Base-by-base conservation (phyloP, 352 stramenopile species). In the Globisporangium takayamanum region DNA sequence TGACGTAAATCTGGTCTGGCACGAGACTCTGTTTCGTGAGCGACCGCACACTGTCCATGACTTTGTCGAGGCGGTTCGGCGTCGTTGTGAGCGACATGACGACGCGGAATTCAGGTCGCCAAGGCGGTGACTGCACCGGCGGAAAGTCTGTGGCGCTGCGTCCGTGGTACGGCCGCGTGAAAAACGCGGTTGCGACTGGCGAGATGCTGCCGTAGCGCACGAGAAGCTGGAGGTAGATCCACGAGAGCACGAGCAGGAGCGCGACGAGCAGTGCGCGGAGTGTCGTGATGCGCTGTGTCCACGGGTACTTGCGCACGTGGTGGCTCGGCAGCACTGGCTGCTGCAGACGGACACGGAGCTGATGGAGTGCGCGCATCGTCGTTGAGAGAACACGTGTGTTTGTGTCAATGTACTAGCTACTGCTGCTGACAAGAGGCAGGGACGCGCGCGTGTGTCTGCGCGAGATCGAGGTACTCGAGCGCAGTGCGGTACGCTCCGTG, bases 41-140 rank as follows among this genome's bases (percentile, higher is more conserved):
- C 30, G 74, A 88, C n/a, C 66, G 60, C 50, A 93, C 70, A 56
- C 70, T 88, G 65, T 91, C 63, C 72, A 91, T 87, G 60, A 93
- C 78, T 56, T 89, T 91, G 53, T 78, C 69, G 37, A 93, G 62
- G 6, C 83, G 77, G 58, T 70, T 82, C 8, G 80, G 80, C 41
- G 80, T 91, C 20, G 80, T 93, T 15, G 83, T 93, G 46, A 93
- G 74, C 37, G 79, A 89, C 51, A 93, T 79, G 6, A 93, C 80
- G n/a, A 93, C 80, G 48, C 79, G 74, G 62, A 93, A 93, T 1
- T 60, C 53, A 3, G 80, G 80, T n/a, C 79, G 74, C 80, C 83
- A 93, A 1, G 63, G 54, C 8, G 72, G 68, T 2, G 69, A 72
- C 14, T 53, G 57, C 10, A 53, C 47, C 0, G 59, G 46, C 30